phyloP scores from a whole-genome alignment of 1,284 basidiomycete genomes.

The Phellinidium pouzarii region DNA sequence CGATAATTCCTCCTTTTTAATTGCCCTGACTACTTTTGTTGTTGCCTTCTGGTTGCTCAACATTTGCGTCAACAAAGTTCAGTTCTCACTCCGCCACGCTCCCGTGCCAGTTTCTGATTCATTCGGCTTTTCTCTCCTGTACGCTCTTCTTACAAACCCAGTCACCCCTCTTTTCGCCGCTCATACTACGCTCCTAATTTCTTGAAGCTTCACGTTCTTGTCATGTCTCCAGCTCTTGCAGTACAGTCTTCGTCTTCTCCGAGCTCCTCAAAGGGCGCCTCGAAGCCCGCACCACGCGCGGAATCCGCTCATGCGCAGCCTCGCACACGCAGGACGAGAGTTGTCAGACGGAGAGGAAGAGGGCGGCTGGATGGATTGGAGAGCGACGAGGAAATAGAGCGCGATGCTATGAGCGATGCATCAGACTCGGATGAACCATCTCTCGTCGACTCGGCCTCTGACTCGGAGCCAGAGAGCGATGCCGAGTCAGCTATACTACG shows the following conservation, averaged over 20 bases:
- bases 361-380: slow-evolving; percentile 42
- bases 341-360: slow-evolving; percentile 45
- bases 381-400: slow-evolving; percentile 69
- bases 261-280: slow-evolving; percentile 9
- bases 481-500: slow-evolving; percentile 48
- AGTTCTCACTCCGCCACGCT: neutral
- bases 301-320: slow-evolving; percentile 1
- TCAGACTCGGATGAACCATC: slow-evolving; percentile 49
- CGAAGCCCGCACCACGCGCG: neutral
- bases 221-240: slow-evolving; percentile 15
- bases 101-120: neutral
- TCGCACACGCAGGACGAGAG: slow-evolving; percentile 30
- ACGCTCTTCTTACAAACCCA: neutral
- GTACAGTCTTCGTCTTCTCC: slow-evolving; percentile 4
- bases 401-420: slow-evolving; percentile 58
- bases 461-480: slow-evolving; percentile 58
- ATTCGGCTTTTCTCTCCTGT: neutral
- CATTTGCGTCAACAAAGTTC: neutral
- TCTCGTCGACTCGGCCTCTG: slow-evolving; percentile 52
- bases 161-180: neutral
- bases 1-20: neutral
- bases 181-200: neutral
- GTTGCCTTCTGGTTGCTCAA: neutral
- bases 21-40: neutral
- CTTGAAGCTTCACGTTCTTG: neutral